Conservation (phyloP, 192 early-diverging fungal genomes). For the Coemansia furcata region DNA sequence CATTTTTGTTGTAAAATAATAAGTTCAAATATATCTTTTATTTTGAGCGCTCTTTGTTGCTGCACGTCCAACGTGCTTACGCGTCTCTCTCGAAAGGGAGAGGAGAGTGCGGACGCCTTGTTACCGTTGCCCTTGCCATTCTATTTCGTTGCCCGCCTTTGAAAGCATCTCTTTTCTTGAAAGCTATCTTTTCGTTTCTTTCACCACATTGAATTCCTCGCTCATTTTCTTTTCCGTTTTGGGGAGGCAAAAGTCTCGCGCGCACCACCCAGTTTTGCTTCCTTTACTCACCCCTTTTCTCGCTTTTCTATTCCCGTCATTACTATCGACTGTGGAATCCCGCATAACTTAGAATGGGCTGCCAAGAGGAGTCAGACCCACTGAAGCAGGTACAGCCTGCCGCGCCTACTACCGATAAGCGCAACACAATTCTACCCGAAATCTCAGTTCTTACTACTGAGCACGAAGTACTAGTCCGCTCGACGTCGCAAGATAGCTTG, state of each 20-base stretch:
- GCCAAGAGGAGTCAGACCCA: constrained; percentile 3
- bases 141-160: neutral
- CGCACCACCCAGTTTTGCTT: neutral
- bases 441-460: neutral
- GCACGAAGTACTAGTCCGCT: neutral
- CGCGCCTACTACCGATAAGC: neutral
- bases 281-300: neutral
- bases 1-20: constrained; percentile 19
- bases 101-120: neutral
- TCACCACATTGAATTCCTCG: neutral
- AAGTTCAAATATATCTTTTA: constrained; percentile 6
- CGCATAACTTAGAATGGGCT: neutral
- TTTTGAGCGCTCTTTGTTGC: neutral
- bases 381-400: neutral
- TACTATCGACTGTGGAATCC: neutral
- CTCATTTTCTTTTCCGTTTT: neutral
- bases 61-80: neutral
- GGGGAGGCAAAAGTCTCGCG: neutral
- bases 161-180: neutral
- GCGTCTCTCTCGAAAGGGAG: neutral
- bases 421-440: neutral
- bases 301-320: neutral
- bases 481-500: neutral
- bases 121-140: too few species aligned
- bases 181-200: neutral